These are phyloP conservation scores for Rubia yunnanensis DNA, from an alignment of 257 asterid genomes.

Conservation along the genomic window DNA sequence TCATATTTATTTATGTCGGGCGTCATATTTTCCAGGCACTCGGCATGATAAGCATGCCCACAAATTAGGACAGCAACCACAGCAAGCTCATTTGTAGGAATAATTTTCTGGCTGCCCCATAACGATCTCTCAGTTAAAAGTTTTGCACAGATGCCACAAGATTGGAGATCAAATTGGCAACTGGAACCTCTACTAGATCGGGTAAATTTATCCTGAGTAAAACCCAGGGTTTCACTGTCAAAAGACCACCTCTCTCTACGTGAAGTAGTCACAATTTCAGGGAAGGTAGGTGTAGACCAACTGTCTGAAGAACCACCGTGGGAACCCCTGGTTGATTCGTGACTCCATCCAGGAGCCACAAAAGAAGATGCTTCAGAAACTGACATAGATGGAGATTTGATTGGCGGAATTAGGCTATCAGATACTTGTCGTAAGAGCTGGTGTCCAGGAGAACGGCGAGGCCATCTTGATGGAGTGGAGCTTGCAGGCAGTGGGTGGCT, in stretches of 20 bases:
- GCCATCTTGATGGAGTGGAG: conserved; percentile 72
- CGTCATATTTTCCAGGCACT: conserved; percentile 91
- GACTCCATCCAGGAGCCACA: conserved; percentile 53
- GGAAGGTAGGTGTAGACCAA: conserved; percentile 71
- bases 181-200: conserved; percentile 46
- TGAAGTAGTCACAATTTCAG: conserved; percentile 47
- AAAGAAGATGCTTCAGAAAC: conserved; percentile 58
- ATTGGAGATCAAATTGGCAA: conserved; percentile 49
- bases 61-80: conserved; percentile 83
- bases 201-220: conserved; percentile 46
- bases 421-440: conserved; percentile 59
- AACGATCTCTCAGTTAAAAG: conserved; percentile 60
- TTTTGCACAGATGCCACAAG: conserved; percentile 80
- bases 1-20: conserved; percentile 72
- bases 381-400: conserved; percentile 65
- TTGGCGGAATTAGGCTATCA: conserved; percentile 51
- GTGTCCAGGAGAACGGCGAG: conserved; percentile 60
- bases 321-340: conserved; percentile 66
- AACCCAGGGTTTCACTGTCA: conserved; percentile 67
- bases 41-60: conserved; percentile 90
- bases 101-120: conserved; percentile 55
- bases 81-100: conserved; percentile 60
- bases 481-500: conserved; percentile 54
- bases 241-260: conserved; percentile 92
- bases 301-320: conserved; percentile 78